Conservation (phyloP, 257 asterid species). For the Thymus mandschuricus region DNA sequence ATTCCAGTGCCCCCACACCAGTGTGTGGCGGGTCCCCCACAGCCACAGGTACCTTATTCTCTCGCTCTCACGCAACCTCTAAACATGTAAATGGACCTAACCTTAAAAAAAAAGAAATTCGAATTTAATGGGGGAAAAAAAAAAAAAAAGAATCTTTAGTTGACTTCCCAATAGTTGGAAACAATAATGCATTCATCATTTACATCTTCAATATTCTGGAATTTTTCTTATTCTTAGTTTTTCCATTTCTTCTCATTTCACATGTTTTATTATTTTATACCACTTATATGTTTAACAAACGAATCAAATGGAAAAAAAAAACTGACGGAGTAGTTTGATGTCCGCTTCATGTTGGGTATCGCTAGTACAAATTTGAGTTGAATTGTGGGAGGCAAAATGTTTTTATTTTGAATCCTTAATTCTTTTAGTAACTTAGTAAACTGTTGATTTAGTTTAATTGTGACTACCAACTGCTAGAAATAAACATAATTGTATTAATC, state of each 20-base stretch:
- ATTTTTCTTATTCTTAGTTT: not conserved
- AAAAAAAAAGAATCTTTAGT: not conserved
- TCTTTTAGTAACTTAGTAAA: no score
- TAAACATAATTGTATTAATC: no score
- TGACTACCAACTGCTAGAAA: no score
- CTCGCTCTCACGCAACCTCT: not conserved
- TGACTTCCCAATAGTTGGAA: constrained; percentile 2
- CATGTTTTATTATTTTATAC: no score
- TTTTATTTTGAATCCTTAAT: no score
- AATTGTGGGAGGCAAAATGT: not conserved
- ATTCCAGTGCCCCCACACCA: constrained; percentile 38
- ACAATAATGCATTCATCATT: not conserved
- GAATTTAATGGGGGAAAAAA: not conserved
- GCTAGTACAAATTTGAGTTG: not conserved
- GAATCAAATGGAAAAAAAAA: no score
- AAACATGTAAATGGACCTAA: constrained; percentile 21
- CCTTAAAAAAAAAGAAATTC: constrained; percentile 6
- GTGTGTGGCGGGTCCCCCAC: constrained; percentile 13
- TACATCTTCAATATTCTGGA: not conserved
- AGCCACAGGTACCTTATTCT: constrained; percentile 36
- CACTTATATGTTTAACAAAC: no score
- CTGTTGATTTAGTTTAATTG: no score
- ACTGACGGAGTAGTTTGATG: no score
- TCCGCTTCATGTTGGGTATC: not conserved
- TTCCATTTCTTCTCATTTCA: not conserved